Evolutionary conservation across 2,329 filamentous ascomycete species (phyloP).

Genomic region (Hypoxylon sp.): DNA sequence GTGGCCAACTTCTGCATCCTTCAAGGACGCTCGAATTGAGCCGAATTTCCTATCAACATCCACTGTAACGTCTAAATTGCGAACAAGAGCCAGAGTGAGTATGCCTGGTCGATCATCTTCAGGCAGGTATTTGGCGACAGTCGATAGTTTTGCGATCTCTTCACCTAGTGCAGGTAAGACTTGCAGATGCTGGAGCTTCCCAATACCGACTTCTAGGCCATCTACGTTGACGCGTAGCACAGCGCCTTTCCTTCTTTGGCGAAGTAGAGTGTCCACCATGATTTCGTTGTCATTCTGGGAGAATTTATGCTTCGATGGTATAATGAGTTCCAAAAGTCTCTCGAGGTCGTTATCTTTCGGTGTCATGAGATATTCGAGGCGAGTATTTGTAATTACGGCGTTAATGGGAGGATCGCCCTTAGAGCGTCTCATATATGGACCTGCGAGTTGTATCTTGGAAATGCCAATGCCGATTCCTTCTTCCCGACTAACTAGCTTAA

Average conservation of each 20-base stretch:
- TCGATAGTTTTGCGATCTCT: conserved; percentile 85
- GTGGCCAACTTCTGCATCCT: conserved; percentile 79
- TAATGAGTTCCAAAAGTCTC: conserved; percentile 85
- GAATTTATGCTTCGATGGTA: conserved; percentile 91
- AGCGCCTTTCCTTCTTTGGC: conserved; percentile 87
- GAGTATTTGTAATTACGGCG: conserved; percentile 73
- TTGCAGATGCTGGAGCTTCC: conserved; percentile 73
- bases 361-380: conserved; percentile 77
- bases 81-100: conserved; percentile 78
- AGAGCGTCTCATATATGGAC: conserved; percentile 72
- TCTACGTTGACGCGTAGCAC: conserved; percentile 80
- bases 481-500: conserved; percentile 83
- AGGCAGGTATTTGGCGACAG: conserved; percentile 92
- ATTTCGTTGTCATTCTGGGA: conserved; percentile 90
- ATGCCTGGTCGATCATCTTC: conserved; percentile 95
- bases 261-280: conserved; percentile 88
- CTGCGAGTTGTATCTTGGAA: conserved; percentile 79
- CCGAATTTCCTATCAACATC: conserved; percentile 79
- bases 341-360: conserved; percentile 87
- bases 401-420: conserved; percentile 71
- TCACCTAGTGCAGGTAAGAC: conserved; percentile 78
- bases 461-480: conserved; percentile 80
- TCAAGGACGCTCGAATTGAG: conserved; percentile 67
- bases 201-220: conserved; percentile 72
- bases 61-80: conserved; percentile 71